Conservation (phyloP, 257 asterid species). For the Oldenlandia corymbosa region DNA sequence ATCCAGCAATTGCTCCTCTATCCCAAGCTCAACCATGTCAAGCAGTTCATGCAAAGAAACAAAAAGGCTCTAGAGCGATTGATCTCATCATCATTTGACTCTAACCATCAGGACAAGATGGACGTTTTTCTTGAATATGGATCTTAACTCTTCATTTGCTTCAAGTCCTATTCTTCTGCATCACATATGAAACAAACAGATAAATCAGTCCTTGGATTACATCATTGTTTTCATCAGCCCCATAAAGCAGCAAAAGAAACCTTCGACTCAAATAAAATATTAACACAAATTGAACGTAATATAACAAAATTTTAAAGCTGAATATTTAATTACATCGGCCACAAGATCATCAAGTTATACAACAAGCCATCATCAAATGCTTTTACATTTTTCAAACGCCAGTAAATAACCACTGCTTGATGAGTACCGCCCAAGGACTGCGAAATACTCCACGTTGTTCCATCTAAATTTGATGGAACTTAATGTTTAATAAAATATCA, state of each 20-base stretch:
- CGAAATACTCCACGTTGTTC: too few relatives aligned
- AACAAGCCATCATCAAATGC: too few relatives aligned
- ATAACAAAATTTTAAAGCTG: neutral
- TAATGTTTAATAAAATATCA: too few relatives aligned
- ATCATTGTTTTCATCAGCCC: neutral
- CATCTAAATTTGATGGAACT: too few relatives aligned
- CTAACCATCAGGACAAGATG: conserved; percentile 82
- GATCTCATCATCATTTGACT: conserved; percentile 50
- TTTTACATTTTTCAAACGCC: neutral
- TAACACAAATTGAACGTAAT: too few relatives aligned
- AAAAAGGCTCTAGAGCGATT: neutral
- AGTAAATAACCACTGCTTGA: too few relatives aligned
- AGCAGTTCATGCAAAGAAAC: too few relatives aligned
- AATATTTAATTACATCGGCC: neutral
- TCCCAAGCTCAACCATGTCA: too few relatives aligned
- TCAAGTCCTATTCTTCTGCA: conserved; percentile 88
- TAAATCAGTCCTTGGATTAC: neutral
- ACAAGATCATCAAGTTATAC: neutral
- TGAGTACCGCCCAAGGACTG: too few relatives aligned
- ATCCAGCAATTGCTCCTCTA: too few relatives aligned
- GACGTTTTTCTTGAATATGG: conserved; percentile 72
- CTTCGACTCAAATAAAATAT: too few relatives aligned
- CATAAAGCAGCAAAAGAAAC: neutral
- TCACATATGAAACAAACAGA: neutral
- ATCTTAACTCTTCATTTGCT: conserved; percentile 87